Evolutionary conservation across 2,329 filamentous ascomycete genomes (phyloP), one percentile per base, ranked within the genome.

Genomic region (Aciculosporium take): DNA sequence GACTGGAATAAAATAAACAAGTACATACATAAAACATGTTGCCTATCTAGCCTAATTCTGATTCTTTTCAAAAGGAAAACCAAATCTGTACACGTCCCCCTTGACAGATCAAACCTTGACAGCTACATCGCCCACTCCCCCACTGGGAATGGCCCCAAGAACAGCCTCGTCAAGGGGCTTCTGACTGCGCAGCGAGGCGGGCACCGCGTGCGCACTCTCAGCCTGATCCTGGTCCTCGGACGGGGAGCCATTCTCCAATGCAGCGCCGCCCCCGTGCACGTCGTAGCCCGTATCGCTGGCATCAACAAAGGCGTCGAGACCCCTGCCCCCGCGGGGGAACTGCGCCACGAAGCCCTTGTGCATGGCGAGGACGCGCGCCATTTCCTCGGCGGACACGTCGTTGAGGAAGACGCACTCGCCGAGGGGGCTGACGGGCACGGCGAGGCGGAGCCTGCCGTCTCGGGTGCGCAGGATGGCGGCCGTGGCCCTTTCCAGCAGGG

Each of bases 381-480:
- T 72, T 49, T 84, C 78, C 12, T 77, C 66, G 21, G 66, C 60
- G 2, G 68, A 65, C 2, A 82, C 72, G 32, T 84, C 77, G 51
- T 84, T 84, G 41, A 84, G 52, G 62, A 85, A 84, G 3, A 68
- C 66, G 52, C 81, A 84, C 10, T 63, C 65, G 1, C 80, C 81
- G 24, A 84, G 66, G 0, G 80, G 80, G 46, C 67, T 75, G 18
- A 58, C 36, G 1, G 81, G 81, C 0, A 84, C 78, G 4, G 80
- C 79, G 27, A 79, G 75, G 30, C 80, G 71, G 8, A 84, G 66
- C 52, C 73, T 66, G 27, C 80, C 80, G 47, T 84, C 80, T 10
- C 81, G 69, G 0, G 80, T 84, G 64, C 79, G 81, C 38, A 84
- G 62, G 46, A 84, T 84, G 10, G 80, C 80, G 12, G 72, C 63